Percentiles rank a stretch among this genome's conserved stretches.
These are phyloP conservation scores for Acacia crassicarpa DNA, from an alignment of 306 rosid genomes.

Conservation along the genomic window DNA sequence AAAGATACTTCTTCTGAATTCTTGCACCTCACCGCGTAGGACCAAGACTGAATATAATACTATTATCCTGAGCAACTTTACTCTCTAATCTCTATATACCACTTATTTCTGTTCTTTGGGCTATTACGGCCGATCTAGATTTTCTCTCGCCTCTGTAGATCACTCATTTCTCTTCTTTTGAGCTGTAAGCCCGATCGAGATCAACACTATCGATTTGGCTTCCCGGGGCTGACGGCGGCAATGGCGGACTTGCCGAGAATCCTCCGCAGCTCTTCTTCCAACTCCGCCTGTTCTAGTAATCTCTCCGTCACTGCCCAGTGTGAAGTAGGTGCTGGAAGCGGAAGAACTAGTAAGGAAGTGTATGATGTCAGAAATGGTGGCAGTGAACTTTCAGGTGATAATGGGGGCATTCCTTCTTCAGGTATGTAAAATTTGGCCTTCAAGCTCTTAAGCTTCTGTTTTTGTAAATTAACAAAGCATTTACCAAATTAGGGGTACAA, in stretches of 20 bases:
- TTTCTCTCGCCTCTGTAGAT: too few relatives aligned
- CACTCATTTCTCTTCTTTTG: not conserved
- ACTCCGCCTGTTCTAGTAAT: conserved; percentile 40
- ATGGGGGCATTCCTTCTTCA: conserved; percentile 42
- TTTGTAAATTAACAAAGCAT: not conserved
- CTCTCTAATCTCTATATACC: too few relatives aligned
- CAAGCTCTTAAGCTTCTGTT: conserved; percentile 6
- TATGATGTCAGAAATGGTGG: conserved; percentile 20
- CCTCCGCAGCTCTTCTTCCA: conserved; percentile 41
- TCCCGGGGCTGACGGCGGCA: conserved; percentile 34
- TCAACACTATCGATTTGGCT: conserved; percentile 21
- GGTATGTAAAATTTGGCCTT: conserved; percentile 38
- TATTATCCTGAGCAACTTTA: too few relatives aligned
- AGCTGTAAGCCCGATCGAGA: conserved; percentile 42
- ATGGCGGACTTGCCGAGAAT: conserved; percentile 58
- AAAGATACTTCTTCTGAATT: conserved; percentile 3
- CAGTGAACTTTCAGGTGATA: conserved; percentile 33
- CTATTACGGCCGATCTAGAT: too few relatives aligned
- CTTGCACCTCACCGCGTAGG: too few relatives aligned
- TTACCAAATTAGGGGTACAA: not conserved
- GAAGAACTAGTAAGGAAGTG: conserved; percentile 36
- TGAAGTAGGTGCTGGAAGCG: conserved; percentile 31
- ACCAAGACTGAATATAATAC: too few relatives aligned
- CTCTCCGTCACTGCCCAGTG: conserved; percentile 35
- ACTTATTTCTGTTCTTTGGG: too few relatives aligned